A percentile compares a stretch with the other conserved stretches of the same genome.
phyloP scores from a whole-genome alignment of 768 basidiomycete genomes.

The Pholiota conissans region DNA sequence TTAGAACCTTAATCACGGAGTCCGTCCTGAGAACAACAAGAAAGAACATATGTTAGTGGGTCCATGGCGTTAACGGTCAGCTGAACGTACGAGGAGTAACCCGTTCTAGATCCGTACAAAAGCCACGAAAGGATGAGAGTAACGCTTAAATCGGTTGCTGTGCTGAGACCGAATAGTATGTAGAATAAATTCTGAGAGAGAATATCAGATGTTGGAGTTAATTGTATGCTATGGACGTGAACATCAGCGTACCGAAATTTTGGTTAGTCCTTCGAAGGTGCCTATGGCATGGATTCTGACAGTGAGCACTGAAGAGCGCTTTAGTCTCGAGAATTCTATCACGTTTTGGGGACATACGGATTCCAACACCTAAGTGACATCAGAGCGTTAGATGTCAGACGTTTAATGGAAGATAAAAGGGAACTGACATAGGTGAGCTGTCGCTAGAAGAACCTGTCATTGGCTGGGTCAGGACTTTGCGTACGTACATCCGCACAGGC shows the following conservation, averaged over 20 bases:
- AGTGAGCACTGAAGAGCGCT: not conserved
- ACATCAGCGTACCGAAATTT: conserved; percentile 33
- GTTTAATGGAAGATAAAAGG: not conserved
- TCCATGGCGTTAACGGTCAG: not conserved
- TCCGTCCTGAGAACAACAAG: conserved; percentile 42
- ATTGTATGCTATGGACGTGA: not conserved
- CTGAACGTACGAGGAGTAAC: conserved; percentile 40
- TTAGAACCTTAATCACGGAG: conserved; percentile 44
- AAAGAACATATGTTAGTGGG: not conserved
- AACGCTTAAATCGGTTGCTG: conserved; percentile 52
- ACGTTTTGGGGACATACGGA: conserved; percentile 22
- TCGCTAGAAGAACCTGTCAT: conserved; percentile 35
- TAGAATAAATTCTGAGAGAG: conserved; percentile 46
- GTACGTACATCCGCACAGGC: not conserved
- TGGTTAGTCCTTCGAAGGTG: conserved; percentile 36
- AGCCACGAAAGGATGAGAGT: conserved; percentile 49
- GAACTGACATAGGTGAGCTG: conserved; percentile 46
- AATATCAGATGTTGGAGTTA: not conserved
- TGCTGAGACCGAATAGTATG: conserved; percentile 48
- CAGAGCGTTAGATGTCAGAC: not conserved
- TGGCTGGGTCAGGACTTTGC: not conserved
- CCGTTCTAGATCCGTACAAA: conserved; percentile 49
- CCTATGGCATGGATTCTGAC: not conserved
- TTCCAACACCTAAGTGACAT: conserved; percentile 30
- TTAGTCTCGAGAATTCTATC: not conserved